A percentile compares a stretch with the other conserved stretches of the same genome.
These are phyloP conservation scores for Schizothecium vesticola DNA, from an alignment of 495 filamentous ascomycete species.

Conservation along the genomic window DNA sequence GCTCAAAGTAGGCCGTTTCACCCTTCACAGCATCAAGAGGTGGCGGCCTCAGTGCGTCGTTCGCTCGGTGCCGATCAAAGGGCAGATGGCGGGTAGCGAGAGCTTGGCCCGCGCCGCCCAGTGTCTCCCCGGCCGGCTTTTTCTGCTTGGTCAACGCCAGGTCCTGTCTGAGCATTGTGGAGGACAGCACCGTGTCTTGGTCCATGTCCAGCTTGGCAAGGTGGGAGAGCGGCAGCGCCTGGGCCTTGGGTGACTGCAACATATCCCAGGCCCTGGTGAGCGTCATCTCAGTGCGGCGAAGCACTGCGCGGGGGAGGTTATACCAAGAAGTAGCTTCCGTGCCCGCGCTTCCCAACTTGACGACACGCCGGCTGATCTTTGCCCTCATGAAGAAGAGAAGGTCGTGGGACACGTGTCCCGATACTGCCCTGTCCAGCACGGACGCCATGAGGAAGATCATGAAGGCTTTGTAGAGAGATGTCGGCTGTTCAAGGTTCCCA, in stretches of 20 bases:
- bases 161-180: too few relatives aligned
- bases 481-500: neutral
- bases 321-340: neutral
- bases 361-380: neutral
- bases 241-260: too few relatives aligned
- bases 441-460: neutral
- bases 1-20: neutral
- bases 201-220: too few relatives aligned
- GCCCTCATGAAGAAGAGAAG: neutral
- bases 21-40: neutral
- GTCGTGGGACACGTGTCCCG: neutral
- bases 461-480: neutral
- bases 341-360: neutral
- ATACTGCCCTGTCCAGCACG: neutral
- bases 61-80: too few relatives aligned
- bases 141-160: too few relatives aligned
- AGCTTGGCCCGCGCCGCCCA: too few relatives aligned
- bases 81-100: too few relatives aligned
- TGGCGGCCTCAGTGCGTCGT: neutral
- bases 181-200: too few relatives aligned
- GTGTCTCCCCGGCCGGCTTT: too few relatives aligned
- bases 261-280: too few relatives aligned
- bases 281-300: neutral
- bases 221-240: too few relatives aligned
- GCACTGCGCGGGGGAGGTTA: neutral